These are phyloP conservation scores for Alternaria alternata DNA, from an alignment of 2,329 filamentous ascomycete genomes.

Conservation along the genomic window DNA sequence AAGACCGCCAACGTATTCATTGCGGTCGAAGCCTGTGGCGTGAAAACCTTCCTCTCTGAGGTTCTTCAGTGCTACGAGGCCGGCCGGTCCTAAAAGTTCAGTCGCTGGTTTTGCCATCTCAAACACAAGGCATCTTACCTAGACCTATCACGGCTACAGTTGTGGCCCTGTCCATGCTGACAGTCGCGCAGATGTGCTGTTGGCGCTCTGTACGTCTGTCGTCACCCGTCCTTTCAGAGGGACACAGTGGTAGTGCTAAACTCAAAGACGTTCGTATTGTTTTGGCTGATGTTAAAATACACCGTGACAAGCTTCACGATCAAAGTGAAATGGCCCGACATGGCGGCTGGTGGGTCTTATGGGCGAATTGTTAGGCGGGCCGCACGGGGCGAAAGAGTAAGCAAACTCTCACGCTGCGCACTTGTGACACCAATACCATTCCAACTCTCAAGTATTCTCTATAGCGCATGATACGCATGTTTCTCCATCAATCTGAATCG, in stretches of 20 bases:
- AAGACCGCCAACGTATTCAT: constrained; percentile 30
- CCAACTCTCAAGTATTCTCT: not conserved
- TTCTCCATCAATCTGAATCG: not conserved
- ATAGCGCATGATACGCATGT: not conserved
- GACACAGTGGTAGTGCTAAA: too few species aligned
- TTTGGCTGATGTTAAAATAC: not conserved
- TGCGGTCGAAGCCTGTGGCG: constrained; percentile 31
- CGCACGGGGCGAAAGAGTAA: not conserved
- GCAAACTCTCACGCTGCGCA: not conserved
- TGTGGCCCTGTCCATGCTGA: not conserved
- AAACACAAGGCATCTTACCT: not conserved
- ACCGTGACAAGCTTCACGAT: not conserved
- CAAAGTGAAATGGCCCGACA: not conserved
- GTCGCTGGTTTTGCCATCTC: not conserved
- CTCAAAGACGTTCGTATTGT: not conserved
- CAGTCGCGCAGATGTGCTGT: not conserved
- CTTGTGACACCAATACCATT: too few species aligned
- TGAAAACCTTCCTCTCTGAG: constrained; percentile 31
- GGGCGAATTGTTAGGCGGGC: not conserved
- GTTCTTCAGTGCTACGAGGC: constrained; percentile 29
- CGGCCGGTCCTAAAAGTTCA: constrained; percentile 15
- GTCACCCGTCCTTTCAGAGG: not conserved
- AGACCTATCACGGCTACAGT: constrained; percentile 25
- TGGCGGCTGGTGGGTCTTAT: not conserved
- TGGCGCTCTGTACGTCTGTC: not conserved